Percentiles rank a stretch among this genome's conserved stretches.
Evolutionary conservation across 2,329 filamentous ascomycete genomes (phyloP).

Genomic region (Fusarium mundagurra): DNA sequence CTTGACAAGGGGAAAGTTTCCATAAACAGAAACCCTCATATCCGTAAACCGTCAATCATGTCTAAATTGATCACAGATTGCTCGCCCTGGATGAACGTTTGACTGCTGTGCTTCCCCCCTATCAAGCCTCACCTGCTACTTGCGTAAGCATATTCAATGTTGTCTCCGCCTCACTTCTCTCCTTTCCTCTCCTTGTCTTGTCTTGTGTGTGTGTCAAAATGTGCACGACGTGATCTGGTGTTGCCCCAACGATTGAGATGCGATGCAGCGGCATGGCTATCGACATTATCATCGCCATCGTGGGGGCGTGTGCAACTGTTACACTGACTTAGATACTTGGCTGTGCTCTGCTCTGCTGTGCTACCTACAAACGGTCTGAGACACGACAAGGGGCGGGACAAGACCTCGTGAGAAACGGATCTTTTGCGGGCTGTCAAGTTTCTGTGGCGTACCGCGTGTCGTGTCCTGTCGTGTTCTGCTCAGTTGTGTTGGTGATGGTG

Average conservation of each 20-base stretch:
- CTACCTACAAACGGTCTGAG: not conserved
- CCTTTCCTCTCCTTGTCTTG: not conserved
- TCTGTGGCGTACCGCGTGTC: not conserved
- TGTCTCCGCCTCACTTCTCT: constrained; percentile 18
- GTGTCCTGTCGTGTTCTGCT: not conserved
- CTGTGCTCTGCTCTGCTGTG: not conserved
- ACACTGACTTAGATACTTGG: constrained; percentile 2
- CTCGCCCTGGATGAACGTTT: constrained; percentile 2
- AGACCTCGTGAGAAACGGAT: not conserved
- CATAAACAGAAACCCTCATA: constrained; percentile 5
- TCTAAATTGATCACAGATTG: constrained; percentile 11
- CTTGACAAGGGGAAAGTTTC: not conserved
- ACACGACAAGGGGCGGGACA: constrained; percentile 6
- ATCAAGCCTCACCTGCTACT: constrained; percentile 10
- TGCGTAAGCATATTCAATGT: not conserved
- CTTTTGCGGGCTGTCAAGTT: not conserved
- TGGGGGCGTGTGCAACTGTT: constrained; percentile 15
- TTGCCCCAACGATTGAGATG: constrained; percentile 27
- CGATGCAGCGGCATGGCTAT: constrained; percentile 27
- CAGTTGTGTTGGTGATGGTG: constrained; percentile 4
- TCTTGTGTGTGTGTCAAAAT: not conserved
- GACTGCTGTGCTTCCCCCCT: not conserved
- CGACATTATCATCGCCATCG: constrained; percentile 21
- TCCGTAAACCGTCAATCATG: constrained; percentile 11
- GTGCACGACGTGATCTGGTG: constrained; percentile 25